Evolutionary conservation across 345 rosid genomes (phyloP).

Genomic region (Laguncularia racemosa): DNA sequence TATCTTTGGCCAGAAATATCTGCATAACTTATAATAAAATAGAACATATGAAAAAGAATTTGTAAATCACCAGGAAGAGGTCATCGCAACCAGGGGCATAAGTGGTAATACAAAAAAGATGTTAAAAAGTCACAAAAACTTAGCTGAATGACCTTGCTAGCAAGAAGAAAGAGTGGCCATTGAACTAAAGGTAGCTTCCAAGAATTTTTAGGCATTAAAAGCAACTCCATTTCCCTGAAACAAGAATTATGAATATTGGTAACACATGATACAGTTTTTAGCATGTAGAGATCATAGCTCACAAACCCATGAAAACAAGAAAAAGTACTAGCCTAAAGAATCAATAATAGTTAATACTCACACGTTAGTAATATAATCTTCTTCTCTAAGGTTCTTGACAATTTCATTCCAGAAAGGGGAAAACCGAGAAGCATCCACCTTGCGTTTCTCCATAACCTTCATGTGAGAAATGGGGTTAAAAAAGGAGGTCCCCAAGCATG

Average conservation of each 20-base stretch:
- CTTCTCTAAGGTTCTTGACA: conserved; percentile 76
- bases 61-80: not conserved
- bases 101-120: no score
- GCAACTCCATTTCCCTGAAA: conserved; percentile 85
- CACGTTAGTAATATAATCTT: conserved; percentile 79
- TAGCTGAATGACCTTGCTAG: conserved; percentile 67
- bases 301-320: not conserved
- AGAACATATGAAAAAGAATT: not conserved
- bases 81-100: no score
- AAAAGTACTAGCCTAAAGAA: not conserved
- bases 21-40: conserved; percentile 17
- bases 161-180: conserved; percentile 99
- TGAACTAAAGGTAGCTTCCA: conserved; percentile 74
- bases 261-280: no score
- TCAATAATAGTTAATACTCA: conserved; percentile 29
- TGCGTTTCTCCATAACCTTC: conserved; percentile 53
- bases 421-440: conserved; percentile 77
- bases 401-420: conserved; percentile 98
- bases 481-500: no score
- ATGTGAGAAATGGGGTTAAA: conserved; percentile 4
- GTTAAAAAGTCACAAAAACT: not conserved
- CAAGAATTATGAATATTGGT: not conserved
- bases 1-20: conserved; percentile 90
- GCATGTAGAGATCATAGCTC: no score
- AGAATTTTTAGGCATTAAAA: conserved; percentile 90